Percentiles rank a stretch among this genome's conserved stretches.
These are phyloP conservation scores for Quercus cerris DNA, from an alignment of 306 rosid genomes.

Conservation along the genomic window DNA sequence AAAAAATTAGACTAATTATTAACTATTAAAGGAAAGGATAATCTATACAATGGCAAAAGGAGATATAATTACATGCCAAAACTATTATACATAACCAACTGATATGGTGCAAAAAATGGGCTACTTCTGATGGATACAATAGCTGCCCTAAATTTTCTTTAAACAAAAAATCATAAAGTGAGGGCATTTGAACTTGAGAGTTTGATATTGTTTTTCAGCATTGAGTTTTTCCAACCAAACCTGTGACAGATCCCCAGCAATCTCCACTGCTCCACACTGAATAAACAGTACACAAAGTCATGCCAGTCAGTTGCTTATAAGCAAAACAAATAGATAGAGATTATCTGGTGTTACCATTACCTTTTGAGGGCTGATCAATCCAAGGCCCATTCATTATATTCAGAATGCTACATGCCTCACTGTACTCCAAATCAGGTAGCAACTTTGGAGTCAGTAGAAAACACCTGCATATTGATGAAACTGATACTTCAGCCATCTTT, in stretches of 20 bases:
- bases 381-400: constrained; percentile 94
- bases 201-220: constrained; percentile 17
- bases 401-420: constrained; percentile 85
- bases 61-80: not conserved
- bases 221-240: constrained; percentile 39
- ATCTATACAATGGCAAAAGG: not conserved
- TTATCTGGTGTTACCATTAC: constrained; percentile 31
- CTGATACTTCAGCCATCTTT: constrained; percentile 1
- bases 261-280: constrained; percentile 88
- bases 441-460: constrained; percentile 92
- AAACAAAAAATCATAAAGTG: not conserved
- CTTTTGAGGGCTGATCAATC: constrained; percentile 64
- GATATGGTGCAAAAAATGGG: not conserved
- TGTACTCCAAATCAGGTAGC: constrained; percentile 78
- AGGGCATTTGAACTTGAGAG: not conserved
- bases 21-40: not conserved
- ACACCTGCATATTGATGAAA: constrained; percentile 56
- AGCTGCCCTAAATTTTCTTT: not conserved
- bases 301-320: constrained; percentile 8
- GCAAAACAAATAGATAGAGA: not conserved
- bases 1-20: no score
- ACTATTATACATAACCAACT: not conserved
- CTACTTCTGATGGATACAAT: not conserved
- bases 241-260: constrained; percentile 58
- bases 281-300: constrained; percentile 4